These are phyloP conservation scores for Diaporthe helianthi DNA, from an alignment of 2,329 filamentous ascomycete genomes.

Conservation along the genomic window DNA sequence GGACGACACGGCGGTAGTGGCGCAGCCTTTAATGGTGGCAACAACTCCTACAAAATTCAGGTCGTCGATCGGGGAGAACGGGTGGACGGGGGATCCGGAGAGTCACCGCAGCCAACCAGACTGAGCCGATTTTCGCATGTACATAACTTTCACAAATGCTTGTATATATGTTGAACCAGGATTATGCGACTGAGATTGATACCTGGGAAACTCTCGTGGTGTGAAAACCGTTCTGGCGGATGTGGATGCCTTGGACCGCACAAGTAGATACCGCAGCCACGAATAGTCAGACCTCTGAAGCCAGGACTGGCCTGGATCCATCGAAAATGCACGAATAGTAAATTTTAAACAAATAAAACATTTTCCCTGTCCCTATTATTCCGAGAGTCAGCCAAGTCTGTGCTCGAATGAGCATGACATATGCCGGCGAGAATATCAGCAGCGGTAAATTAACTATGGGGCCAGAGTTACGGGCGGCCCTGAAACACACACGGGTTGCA, in stretches of 20 bases:
- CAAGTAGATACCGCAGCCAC: not conserved
- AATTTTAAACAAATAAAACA: too few species aligned
- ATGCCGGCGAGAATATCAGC: not conserved
- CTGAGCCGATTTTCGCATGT: not conserved
- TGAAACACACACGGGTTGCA: not conserved
- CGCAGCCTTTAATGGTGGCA: conserved; percentile 10
- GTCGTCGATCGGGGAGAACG: not conserved
- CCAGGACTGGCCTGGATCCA: too few species aligned
- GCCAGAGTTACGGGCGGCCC: not conserved
- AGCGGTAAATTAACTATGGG: not conserved
- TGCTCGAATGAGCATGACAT: conserved; percentile 5
- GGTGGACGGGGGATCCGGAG: not conserved
- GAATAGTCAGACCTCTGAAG: not conserved
- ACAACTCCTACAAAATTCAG: conserved; percentile 11
- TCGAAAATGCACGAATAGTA: too few species aligned
- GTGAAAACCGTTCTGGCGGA: not conserved
- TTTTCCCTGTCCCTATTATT: too few species aligned
- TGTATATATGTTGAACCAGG: not conserved
- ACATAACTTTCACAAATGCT: not conserved
- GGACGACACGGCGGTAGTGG: conserved; percentile 5
- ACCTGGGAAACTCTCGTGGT: not conserved
- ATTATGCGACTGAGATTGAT: not conserved
- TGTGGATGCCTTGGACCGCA: not conserved
- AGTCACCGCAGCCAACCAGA: not conserved
- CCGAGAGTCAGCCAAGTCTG: conserved; percentile 8